phyloP scores from a whole-genome alignment of 345 rosid species.

The Eucalyptus regnans region DNA sequence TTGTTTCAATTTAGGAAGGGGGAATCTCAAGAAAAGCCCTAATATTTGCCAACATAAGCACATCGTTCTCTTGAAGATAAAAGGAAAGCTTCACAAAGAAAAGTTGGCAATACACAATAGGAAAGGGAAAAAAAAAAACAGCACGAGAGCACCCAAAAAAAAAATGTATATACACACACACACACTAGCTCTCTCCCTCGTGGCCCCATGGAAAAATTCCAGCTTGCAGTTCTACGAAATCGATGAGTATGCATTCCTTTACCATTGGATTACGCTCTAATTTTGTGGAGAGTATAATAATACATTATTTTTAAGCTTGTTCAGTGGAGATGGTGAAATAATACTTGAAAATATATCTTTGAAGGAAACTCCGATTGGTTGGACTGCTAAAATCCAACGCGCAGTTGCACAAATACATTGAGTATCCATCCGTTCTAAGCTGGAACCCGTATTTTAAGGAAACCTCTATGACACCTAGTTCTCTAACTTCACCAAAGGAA shows the following conservation, averaged over 20 bases:
- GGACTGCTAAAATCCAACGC: neutral
- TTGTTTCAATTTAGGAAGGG: neutral
- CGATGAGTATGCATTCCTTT: neutral
- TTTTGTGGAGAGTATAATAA: neutral
- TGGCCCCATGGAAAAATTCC: neutral
- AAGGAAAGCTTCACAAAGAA: neutral
- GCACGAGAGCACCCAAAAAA: neutral
- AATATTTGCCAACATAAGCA: neutral
- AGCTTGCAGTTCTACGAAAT: neutral
- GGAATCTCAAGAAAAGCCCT: neutral
- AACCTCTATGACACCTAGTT: neutral
- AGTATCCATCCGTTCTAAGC: neutral
- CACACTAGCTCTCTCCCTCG: neutral
- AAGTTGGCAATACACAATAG: neutral
- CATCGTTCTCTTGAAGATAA: neutral
- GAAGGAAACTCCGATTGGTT: neutral
- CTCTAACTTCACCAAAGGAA: neutral
- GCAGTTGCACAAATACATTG: neutral
- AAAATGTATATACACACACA: rapidly evolving
- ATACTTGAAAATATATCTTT: too few relatives aligned
- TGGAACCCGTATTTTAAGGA: neutral
- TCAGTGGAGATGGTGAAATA: neutral
- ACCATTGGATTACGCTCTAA: neutral
- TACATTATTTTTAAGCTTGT: too few relatives aligned
- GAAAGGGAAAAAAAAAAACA: too few relatives aligned